These are phyloP conservation scores for Sambucus nigra DNA, from an alignment of 129 eudicot genomes.

Conservation along the genomic window DNA sequence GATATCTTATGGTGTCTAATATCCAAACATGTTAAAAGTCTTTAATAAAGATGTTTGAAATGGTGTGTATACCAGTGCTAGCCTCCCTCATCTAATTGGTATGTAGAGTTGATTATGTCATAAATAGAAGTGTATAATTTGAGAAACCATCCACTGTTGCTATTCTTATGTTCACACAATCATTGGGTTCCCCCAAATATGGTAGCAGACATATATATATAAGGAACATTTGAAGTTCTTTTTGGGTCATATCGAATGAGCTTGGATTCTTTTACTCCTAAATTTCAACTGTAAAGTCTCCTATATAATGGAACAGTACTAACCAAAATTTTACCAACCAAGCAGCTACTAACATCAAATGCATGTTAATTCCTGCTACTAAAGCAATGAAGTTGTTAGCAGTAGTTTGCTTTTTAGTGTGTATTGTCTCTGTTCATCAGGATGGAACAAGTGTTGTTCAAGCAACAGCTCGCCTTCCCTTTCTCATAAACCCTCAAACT, in stretches of 20 bases:
- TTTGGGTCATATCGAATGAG: too few species aligned
- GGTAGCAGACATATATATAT: background rate
- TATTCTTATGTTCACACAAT: slow-evolving; percentile 12
- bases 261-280: background rate
- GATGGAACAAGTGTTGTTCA: slow-evolving; percentile 4
- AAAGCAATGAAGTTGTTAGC: slow-evolving; percentile 34
- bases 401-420: slow-evolving; percentile 20
- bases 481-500: slow-evolving; percentile 29
- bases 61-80: too few species aligned
- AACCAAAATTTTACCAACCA: slow-evolving; percentile 17
- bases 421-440: slow-evolving; percentile 20
- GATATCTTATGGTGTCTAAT: too few species aligned
- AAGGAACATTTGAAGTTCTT: background rate
- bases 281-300: slow-evolving; percentile 1
- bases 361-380: slow-evolving; percentile 15
- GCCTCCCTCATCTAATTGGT: too few species aligned
- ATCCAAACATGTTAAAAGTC: too few species aligned
- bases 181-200: slow-evolving; percentile 4
- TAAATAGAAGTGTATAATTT: too few species aligned
- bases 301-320: background rate
- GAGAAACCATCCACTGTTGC: too few species aligned
- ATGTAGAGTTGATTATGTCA: too few species aligned
- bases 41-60: too few species aligned
- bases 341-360: slow-evolving; percentile 16
- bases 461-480: slow-evolving; percentile 30